Evolutionary conservation across 1,284 basidiomycete genomes (phyloP).

Genomic region (Earliella scabrosa): DNA sequence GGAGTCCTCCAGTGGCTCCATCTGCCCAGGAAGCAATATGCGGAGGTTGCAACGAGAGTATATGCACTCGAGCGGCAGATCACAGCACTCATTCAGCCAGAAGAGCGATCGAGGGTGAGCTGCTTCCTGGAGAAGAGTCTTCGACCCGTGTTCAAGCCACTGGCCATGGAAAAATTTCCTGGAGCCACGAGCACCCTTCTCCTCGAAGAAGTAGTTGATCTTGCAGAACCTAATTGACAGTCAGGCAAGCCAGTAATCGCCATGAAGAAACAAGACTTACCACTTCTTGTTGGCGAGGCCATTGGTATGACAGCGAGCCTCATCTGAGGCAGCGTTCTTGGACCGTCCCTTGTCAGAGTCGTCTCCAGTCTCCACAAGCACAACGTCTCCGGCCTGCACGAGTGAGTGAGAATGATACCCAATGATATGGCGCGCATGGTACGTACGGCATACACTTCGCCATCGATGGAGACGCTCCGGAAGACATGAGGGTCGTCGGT

Average conservation of each 20-base stretch:
- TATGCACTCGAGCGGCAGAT: slow-evolving; percentile 54
- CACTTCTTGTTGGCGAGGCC: slow-evolving; percentile 57
- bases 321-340: slow-evolving; percentile 41
- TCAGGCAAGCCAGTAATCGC: neutral
- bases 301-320: slow-evolving; percentile 42
- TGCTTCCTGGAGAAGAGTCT: slow-evolving; percentile 65
- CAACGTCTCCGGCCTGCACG: slow-evolving; percentile 57
- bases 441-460: slow-evolving; percentile 54
- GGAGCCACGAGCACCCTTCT: neutral
- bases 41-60: slow-evolving; percentile 56
- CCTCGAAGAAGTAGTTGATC: slow-evolving; percentile 63
- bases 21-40: slow-evolving; percentile 43
- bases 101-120: slow-evolving; percentile 63
- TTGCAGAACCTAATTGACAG: slow-evolving; percentile 58
- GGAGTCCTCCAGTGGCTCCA: slow-evolving; percentile 47
- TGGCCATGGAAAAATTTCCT: slow-evolving; percentile 62
- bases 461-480: slow-evolving; percentile 54
- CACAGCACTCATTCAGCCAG: slow-evolving; percentile 56
- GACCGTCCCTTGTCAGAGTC: slow-evolving; percentile 45
- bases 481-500: slow-evolving; percentile 40
- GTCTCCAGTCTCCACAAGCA: slow-evolving; percentile 59
- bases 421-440: neutral
- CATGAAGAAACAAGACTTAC: slow-evolving; percentile 39
- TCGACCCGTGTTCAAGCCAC: slow-evolving; percentile 69
- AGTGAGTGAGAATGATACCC: neutral